Conservation (phyloP, 495 filamentous ascomycete genomes). For the Staphylotrichum longicolle region DNA sequence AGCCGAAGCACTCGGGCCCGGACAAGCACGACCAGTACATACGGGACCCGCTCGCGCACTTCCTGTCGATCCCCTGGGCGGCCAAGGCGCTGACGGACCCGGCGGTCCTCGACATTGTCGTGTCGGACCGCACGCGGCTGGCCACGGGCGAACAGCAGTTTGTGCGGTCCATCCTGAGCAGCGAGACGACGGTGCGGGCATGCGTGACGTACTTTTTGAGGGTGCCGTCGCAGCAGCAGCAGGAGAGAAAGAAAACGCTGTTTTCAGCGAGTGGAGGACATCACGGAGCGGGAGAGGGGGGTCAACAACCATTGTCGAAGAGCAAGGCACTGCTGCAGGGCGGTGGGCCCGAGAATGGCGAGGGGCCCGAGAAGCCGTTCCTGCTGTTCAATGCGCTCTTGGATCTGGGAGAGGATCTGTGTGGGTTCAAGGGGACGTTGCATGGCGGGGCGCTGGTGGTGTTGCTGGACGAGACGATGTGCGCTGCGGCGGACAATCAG, state of each 20-base stretch:
- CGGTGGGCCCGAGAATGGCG: slow-evolving; percentile 23
- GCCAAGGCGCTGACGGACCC: slow-evolving; percentile 24
- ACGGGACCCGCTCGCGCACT: slow-evolving; percentile 28
- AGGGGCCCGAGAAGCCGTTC: slow-evolving; percentile 24
- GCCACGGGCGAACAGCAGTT: slow-evolving; percentile 26
- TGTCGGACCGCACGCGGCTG: slow-evolving; percentile 25
- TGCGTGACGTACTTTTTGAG: slow-evolving; percentile 23
- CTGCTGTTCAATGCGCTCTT: slow-evolving; percentile 29
- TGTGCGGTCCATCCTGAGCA: slow-evolving; percentile 22
- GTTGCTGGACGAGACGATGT: slow-evolving; percentile 32
- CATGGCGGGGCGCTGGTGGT: slow-evolving; percentile 27
- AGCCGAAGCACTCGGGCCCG: slow-evolving; percentile 11
- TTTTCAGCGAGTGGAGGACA: no score
- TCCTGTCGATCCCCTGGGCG: slow-evolving; percentile 27
- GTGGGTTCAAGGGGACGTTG: slow-evolving; percentile 18
- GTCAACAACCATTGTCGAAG: slow-evolving; percentile 6
- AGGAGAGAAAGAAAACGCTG: background rate
- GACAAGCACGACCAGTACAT: slow-evolving; percentile 26
- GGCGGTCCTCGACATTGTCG: slow-evolving; percentile 14
- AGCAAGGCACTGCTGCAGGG: slow-evolving; percentile 20
- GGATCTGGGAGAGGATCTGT: slow-evolving; percentile 29
- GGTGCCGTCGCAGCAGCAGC: slow-evolving; percentile 1
- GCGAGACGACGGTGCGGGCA: slow-evolving; percentile 23
- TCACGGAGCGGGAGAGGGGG: no score
- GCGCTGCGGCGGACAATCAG: slow-evolving; percentile 26